Percentiles rank a stretch among this genome's conserved stretches.
These are phyloP conservation scores for Ascosphaera apis DNA, from an alignment of 2,329 filamentous ascomycete species.

Conservation along the genomic window DNA sequence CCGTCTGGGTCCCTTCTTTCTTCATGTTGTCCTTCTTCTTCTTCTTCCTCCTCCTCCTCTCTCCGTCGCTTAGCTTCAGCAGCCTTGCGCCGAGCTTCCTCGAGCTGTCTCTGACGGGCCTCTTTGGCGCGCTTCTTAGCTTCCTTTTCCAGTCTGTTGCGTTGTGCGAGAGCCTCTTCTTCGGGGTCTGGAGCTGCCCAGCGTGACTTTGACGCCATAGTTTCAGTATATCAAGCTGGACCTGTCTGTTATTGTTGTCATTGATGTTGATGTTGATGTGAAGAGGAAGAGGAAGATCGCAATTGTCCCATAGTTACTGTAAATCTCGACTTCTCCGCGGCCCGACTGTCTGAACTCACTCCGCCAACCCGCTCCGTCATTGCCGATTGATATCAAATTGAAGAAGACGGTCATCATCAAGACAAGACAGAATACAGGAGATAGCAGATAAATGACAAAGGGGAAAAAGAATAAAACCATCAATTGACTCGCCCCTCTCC, in stretches of 20 bases:
- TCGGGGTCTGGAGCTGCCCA: constrained; percentile 80
- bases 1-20: constrained; percentile 5
- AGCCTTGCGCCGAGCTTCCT: constrained; percentile 19
- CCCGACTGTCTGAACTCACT: too few relatives aligned
- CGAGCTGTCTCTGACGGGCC: constrained; percentile 48
- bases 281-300: too few relatives aligned
- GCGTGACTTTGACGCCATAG: constrained; percentile 48
- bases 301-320: too few relatives aligned
- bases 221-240: constrained; percentile 14
- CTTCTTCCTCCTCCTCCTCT: constrained; percentile 5
- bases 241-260: neutral
- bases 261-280: neutral
- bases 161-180: constrained; percentile 41
- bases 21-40: constrained; percentile 1
- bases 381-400: too few relatives aligned
- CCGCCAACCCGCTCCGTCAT: too few relatives aligned
- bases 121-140: constrained; percentile 70
- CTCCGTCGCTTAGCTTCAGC: constrained; percentile 11
- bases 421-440: too few relatives aligned
- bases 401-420: too few relatives aligned
- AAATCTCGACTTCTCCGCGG: too few relatives aligned
- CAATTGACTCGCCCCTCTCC: too few relatives aligned
- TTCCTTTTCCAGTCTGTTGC: constrained; percentile 61
- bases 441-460: too few relatives aligned
- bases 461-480: too few relatives aligned